Evolutionary conservation across 2,329 filamentous ascomycete genomes (phyloP), one percentile per base, ranked within the genome.

Genomic region (Cladosporium sp.): DNA sequence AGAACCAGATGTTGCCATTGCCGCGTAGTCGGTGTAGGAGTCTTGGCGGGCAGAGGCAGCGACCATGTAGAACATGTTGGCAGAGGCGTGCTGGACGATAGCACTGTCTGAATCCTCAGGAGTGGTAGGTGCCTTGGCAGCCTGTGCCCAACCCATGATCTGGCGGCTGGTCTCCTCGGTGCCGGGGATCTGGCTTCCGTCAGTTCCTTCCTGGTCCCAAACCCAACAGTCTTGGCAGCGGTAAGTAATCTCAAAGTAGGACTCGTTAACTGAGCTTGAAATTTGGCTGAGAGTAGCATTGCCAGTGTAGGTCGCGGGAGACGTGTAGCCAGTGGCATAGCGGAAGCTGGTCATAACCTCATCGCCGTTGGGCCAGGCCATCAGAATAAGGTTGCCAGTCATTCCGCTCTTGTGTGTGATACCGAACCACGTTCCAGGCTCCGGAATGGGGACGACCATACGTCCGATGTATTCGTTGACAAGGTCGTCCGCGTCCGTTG

Each of bases 161-260:
- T 68, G 66, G 5, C 60, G 59, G n/a, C 71, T 73, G 19, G 62
- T 64, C n/a, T 64, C 63, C 28, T 65, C 65, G 34, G 66, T 70
- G 22, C 62, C 58, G 1, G 75, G 75, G 10, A 73, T 60, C 55
- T 75, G 72, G 8, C 68, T 70, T 47, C 72, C 73, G 13, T 66
- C 63, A n/a, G 71, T 72, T 39, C 74, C 74, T 2, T 71, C 69
- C 35, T 77, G 74, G 55, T 76, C 67, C 75, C 75, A 78, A 12
- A 64, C 62, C 73, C 73, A 77, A 63, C 75, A 78, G 65, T 70
- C 65, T 62, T 84, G 71, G 71, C 86, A 89, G 47, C 83, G 79
- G 73, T 87, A 89, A n/a, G 87, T 78, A 48, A 88, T 67, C 45
- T 80, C 80, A 69, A 83, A 89, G 62, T 81, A 74, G 24, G 80